Conservation (phyloP, 75 land plant species). For the Chamaecyparis obtusa region DNA sequence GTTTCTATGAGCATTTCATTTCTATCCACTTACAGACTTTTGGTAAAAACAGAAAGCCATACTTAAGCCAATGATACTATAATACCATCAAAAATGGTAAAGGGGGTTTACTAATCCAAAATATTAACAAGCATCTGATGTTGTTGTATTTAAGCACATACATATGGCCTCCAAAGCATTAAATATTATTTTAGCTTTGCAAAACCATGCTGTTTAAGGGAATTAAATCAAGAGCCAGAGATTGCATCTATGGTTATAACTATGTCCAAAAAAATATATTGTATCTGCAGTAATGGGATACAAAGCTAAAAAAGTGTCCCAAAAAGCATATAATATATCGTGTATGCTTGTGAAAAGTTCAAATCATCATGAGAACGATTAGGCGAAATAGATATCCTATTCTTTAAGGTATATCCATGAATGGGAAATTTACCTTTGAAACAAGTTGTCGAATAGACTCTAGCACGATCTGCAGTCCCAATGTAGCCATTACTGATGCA, state of each 20-base stretch:
- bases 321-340: neutral
- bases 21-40: neutral
- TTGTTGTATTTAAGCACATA: neutral
- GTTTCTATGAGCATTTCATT: neutral
- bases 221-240: neutral
- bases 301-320: neutral
- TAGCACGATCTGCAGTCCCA: conserved; percentile 77
- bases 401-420: conserved; percentile 1
- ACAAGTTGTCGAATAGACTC: conserved; percentile 68
- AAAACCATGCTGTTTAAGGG: neutral
- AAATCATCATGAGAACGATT: too few relatives aligned
- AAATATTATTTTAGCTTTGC: neutral
- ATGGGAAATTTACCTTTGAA: conserved; percentile 24
- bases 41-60: neutral
- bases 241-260: neutral
- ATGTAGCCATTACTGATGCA: conserved; percentile 97
- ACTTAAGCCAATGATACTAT: neutral
- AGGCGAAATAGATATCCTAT: neutral
- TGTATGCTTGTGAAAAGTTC: neutral
- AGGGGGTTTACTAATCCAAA: neutral
- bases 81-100: neutral
- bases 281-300: neutral
- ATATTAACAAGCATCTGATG: neutral
- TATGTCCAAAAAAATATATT: neutral
- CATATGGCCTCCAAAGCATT: neutral